These are phyloP conservation scores for Globisporangium yorkense DNA, from an alignment of 352 stramenopile genomes.

Conservation along the genomic window DNA sequence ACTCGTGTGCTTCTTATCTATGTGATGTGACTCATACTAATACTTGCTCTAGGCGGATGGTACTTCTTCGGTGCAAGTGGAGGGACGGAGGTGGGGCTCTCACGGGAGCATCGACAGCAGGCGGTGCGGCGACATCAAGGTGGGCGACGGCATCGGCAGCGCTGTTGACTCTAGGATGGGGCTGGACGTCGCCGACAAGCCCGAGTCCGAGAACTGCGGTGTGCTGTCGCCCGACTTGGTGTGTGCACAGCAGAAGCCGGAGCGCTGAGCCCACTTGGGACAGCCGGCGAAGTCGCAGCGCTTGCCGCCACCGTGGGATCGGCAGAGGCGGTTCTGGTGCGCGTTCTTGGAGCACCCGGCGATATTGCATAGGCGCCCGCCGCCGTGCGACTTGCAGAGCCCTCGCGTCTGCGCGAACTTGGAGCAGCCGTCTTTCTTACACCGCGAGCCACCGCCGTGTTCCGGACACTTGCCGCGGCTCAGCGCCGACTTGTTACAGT, in stretches of 20 bases:
- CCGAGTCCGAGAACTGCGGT: neutral
- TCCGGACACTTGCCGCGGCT: slow-evolving; percentile 81
- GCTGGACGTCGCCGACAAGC: slow-evolving; percentile 3
- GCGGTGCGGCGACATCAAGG: slow-evolving; percentile 54
- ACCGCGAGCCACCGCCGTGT: slow-evolving; percentile 80
- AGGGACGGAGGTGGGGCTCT: neutral
- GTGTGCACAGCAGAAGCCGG: slow-evolving; percentile 79
- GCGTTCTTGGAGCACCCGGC: slow-evolving; percentile 77
- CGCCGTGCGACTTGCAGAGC: slow-evolving; percentile 83
- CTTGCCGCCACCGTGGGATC: slow-evolving; percentile 78
- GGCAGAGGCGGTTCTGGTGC: slow-evolving; percentile 79
- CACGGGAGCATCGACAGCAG: slow-evolving; percentile 56
- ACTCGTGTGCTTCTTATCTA: too few relatives aligned
- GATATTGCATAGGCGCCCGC: slow-evolving; percentile 71
- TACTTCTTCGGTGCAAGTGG: slow-evolving; percentile 4
- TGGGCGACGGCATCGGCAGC: slow-evolving; percentile 36
- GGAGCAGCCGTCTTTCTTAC: slow-evolving; percentile 74
- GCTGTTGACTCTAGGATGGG: neutral
- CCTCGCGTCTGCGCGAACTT: slow-evolving; percentile 83
- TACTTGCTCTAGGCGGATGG: too few relatives aligned
- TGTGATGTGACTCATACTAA: too few relatives aligned
- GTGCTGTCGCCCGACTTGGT: slow-evolving; percentile 43
- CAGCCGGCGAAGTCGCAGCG: slow-evolving; percentile 75
- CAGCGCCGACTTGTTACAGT: slow-evolving; percentile 70
- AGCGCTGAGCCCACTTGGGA: slow-evolving; percentile 80